phyloP scores from a whole-genome alignment of 2,329 filamentous ascomycete species.

The Paecilomyces sp. region DNA sequence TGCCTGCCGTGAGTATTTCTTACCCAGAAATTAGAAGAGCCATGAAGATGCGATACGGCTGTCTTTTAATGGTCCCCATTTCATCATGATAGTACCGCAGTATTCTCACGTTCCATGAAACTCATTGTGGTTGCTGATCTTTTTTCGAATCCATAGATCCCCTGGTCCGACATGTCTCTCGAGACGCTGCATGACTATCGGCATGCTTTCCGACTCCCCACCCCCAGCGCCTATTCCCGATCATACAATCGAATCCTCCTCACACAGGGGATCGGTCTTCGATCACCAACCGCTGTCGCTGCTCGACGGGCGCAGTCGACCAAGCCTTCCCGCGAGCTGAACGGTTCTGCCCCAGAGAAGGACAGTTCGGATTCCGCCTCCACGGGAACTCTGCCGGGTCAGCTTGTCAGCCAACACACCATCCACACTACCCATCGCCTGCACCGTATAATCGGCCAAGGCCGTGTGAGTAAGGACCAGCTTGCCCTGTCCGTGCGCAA shows the following conservation, averaged over 20 bases:
- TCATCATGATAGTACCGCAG: conserved; percentile 3
- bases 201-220: conserved; percentile 39
- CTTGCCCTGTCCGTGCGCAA: conserved; percentile 38
- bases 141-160: conserved; percentile 22
- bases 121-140: conserved; percentile 4
- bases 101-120: neutral
- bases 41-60: neutral
- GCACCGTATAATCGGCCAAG: conserved; percentile 26
- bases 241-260: conserved; percentile 42
- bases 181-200: conserved; percentile 43
- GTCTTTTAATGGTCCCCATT: neutral
- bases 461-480: conserved; percentile 34
- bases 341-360: neutral
- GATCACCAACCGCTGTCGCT: conserved; percentile 38
- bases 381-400: neutral
- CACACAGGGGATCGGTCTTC: conserved; percentile 36
- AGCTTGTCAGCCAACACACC: conserved; percentile 2
- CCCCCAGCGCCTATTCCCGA: conserved; percentile 36
- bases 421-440: conserved; percentile 9
- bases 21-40: neutral
- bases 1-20: conserved; percentile 3
- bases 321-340: neutral
- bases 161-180: conserved; percentile 37
- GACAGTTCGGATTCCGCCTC: neutral
- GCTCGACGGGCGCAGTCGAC: conserved; percentile 22